Base-by-base conservation (phyloP, 345 rosid species). In the Balakata baccata region DNA sequence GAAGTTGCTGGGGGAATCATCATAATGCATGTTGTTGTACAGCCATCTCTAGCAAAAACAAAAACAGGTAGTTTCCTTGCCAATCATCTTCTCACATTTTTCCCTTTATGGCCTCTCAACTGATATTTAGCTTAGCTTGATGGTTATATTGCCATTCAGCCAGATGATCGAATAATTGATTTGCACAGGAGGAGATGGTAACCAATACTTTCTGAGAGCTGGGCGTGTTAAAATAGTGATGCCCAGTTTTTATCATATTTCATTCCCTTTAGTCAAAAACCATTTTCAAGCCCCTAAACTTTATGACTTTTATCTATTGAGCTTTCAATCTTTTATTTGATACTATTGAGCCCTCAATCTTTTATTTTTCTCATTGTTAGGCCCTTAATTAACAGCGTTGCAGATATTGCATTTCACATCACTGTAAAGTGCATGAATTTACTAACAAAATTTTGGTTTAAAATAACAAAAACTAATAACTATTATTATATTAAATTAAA, bases 11-110 rank as follows among this genome's bases (percentile, higher is more conserved):
- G 91, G 22, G 91, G 86, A 38, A 63, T 78, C 13, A 85, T 82
- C 77, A 85, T 91, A 64, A 91, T 91, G 97, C 97, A 89, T 76
- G 97, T 91, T 80, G 97, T 91, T 87, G 94, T 91, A 78, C 97
- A 89, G 86, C 94, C 92, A 34, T 88, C 92, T 63, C 84, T 83
- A 50, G 86, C 85, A 1, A 91, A 88, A 86, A 68, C 86, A 56
- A 89, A 88, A 84, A 80, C 92, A 81, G 94, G 97, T 91, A 61
- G 20, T 34, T 68, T 67, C 46, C 56, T 10, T 25, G 10, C 69
- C 72, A 52, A 22, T 68, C 43, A 64, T 66, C 70, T 60, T 70
- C 34, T 8, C 18, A 8, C 41, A 20, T 61, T 10, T 5, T 46
- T 59, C 12, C 12, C 45, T 38, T 54, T 23, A 10, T 46, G 51